These are phyloP conservation scores for Termitomyces sp. DNA, from an alignment of 1,284 basidiomycete species.

Conservation along the genomic window DNA sequence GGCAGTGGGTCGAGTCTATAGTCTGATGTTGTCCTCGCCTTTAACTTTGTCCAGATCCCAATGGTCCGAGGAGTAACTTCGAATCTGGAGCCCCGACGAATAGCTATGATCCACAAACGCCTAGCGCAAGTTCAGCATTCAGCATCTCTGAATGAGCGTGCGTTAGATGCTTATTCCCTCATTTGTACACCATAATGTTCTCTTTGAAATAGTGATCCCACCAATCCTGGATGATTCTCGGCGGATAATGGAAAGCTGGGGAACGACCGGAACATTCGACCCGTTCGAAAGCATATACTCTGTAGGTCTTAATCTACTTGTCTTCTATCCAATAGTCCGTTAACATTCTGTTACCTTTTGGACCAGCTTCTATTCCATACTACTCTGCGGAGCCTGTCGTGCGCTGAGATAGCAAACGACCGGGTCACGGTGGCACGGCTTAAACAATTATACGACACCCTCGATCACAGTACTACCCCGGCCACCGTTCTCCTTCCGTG, in stretches of 20 bases:
- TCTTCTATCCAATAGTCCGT: slow-evolving; percentile 5
- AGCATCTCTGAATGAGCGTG: slow-evolving; percentile 53
- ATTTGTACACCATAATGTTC: not conserved
- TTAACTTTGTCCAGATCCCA: slow-evolving; percentile 47
- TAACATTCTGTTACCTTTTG: slow-evolving; percentile 6
- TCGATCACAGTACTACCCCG: slow-evolving; percentile 67
- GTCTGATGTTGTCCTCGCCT: slow-evolving; percentile 5
- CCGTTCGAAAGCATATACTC: slow-evolving; percentile 68
- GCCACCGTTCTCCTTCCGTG: slow-evolving; percentile 66
- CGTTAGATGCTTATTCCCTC: slow-evolving; percentile 9
- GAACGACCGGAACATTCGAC: slow-evolving; percentile 53
- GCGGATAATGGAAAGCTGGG: slow-evolving; percentile 56
- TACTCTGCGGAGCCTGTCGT: slow-evolving; percentile 60
- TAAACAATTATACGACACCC: slow-evolving; percentile 55
- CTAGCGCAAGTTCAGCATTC: slow-evolving; percentile 56
- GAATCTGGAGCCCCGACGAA: slow-evolving; percentile 53
- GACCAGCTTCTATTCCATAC: slow-evolving; percentile 64
- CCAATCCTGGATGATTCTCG: slow-evolving; percentile 58
- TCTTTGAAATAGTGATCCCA: slow-evolving; percentile 46
- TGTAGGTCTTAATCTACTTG: slow-evolving; percentile 34
- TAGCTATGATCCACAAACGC: slow-evolving; percentile 65
- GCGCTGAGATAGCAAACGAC: slow-evolving; percentile 64
- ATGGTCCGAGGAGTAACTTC: slow-evolving; percentile 70
- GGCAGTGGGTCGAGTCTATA: slow-evolving; percentile 44
- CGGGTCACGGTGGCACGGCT: slow-evolving; percentile 52